Evolutionary conservation across 2,329 filamentous ascomycete species (phyloP).

Genomic region (Fusarium anthophilum): DNA sequence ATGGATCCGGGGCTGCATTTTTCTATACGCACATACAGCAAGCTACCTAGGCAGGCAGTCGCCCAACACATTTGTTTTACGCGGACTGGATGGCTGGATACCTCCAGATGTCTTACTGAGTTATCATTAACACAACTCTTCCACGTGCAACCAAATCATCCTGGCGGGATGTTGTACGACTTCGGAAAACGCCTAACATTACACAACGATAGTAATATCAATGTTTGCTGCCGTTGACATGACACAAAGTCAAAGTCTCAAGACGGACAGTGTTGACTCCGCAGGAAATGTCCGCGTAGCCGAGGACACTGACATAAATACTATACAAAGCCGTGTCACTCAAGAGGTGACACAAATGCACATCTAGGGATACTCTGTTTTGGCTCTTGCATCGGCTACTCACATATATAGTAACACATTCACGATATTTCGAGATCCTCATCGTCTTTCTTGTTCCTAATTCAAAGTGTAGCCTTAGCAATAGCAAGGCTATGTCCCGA

Average conservation of each 20-base stretch:
- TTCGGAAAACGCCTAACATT: background rate
- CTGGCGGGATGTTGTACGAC: background rate
- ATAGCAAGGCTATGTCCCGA: background rate
- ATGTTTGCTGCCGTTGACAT: background rate
- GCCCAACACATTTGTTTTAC: conserved; percentile 1
- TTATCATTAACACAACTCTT: background rate
- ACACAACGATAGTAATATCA: background rate
- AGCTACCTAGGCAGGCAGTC: background rate
- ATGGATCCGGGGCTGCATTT: conserved; percentile 19
- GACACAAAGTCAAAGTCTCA: background rate
- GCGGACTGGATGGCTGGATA: background rate
- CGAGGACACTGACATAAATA: background rate
- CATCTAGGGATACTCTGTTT: background rate
- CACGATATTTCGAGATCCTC: background rate
- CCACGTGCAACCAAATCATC: background rate
- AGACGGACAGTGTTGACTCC: background rate
- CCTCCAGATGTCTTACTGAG: background rate
- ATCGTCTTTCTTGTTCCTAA: background rate
- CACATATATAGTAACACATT: background rate
- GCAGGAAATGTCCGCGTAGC: background rate
- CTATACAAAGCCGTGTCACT: background rate
- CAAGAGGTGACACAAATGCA: background rate
- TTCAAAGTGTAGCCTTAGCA: background rate
- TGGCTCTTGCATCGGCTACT: background rate
- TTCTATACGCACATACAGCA: conserved; percentile 4